Evolutionary conservation across 1,139 yeast genomes (phyloP).

Genomic region (Blastobotrys elegans): DNA sequence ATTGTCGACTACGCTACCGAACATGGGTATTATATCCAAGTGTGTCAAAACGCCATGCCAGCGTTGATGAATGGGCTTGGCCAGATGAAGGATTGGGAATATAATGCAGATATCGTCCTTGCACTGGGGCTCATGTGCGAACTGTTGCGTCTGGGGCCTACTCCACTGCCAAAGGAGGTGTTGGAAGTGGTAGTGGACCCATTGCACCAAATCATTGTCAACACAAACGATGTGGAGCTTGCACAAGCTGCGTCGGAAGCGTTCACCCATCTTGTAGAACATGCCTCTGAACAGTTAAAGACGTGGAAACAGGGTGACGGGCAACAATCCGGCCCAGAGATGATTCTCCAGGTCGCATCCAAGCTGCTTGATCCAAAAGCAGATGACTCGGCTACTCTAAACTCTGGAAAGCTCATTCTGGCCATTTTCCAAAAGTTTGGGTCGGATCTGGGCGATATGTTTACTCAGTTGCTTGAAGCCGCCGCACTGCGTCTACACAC

Average conservation of each 20-base stretch:
- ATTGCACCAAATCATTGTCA: slow-evolving; percentile 47
- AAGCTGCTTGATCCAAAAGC: slow-evolving; percentile 66
- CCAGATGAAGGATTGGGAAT: slow-evolving; percentile 26
- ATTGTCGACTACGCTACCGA: slow-evolving; percentile 47
- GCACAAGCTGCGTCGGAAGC: slow-evolving; percentile 76
- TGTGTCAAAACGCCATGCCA: slow-evolving; percentile 47
- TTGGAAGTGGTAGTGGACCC: slow-evolving; percentile 50
- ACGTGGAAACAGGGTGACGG: slow-evolving; percentile 37
- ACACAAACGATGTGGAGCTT: slow-evolving; percentile 70
- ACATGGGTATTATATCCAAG: slow-evolving; percentile 36
- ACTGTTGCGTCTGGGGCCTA: slow-evolving; percentile 46
- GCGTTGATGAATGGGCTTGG: slow-evolving; percentile 17
- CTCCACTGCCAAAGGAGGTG: slow-evolving; percentile 45
- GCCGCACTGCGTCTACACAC: slow-evolving; percentile 60
- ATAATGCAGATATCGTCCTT: slow-evolving; percentile 51
- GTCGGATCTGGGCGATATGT: slow-evolving; percentile 44
- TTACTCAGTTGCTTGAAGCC: slow-evolving; percentile 63
- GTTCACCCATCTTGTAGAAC: slow-evolving; percentile 56
- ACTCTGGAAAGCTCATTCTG: slow-evolving; percentile 40
- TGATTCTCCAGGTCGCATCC: slow-evolving; percentile 57
- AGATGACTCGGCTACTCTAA: slow-evolving; percentile 75
- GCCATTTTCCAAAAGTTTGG: slow-evolving; percentile 58
- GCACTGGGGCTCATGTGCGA: slow-evolving; percentile 62
- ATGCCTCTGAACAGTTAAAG: slow-evolving; percentile 43
- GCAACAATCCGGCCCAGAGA: slow-evolving; percentile 46